phyloP scores from a whole-genome alignment of 495 filamentous ascomycete genomes.

The Xanthoparmelia taractica region DNA sequence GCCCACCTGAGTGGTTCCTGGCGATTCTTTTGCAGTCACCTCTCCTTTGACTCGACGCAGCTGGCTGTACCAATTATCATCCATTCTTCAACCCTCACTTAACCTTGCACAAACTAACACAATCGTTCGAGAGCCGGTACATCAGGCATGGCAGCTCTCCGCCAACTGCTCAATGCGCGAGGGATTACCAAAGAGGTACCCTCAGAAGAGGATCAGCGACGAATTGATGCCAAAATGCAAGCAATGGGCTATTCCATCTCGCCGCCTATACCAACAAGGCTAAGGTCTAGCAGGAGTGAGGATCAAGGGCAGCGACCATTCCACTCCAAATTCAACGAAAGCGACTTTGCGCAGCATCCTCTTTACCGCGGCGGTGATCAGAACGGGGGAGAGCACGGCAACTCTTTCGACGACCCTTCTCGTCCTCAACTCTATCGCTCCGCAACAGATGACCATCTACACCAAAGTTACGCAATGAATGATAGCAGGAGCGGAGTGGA shows the following conservation, averaged over 20 bases:
- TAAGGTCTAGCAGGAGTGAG: slow-evolving; percentile 10
- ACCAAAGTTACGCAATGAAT: slow-evolving; percentile 7
- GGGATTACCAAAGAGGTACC: slow-evolving; percentile 9
- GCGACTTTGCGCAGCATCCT: slow-evolving; percentile 16
- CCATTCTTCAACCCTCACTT: background rate
- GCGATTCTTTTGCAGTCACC: background rate
- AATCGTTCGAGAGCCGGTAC: slow-evolving; percentile 12
- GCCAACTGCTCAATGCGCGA: slow-evolving; percentile 20
- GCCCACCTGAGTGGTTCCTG: background rate
- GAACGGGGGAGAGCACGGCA: slow-evolving; percentile 6
- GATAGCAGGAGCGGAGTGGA: slow-evolving; percentile 9
- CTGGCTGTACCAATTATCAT: background rate
- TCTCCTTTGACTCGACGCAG: background rate
- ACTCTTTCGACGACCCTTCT: slow-evolving; percentile 18
- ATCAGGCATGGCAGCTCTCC: slow-evolving; percentile 31
- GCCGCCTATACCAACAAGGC: slow-evolving; percentile 17
- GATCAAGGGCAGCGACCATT: slow-evolving; percentile 19
- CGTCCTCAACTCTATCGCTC: slow-evolving; percentile 19
- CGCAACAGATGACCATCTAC: slow-evolving; percentile 19
- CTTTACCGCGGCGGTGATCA: slow-evolving; percentile 14
- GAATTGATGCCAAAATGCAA: slow-evolving; percentile 21
- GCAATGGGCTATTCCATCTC: slow-evolving; percentile 22
- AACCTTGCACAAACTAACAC: background rate
- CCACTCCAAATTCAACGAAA: slow-evolving; percentile 22
- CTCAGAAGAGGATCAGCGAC: slow-evolving; percentile 16